phyloP scores from a whole-genome alignment of 805 yeast species.

The Lachancea dasiensis region DNA sequence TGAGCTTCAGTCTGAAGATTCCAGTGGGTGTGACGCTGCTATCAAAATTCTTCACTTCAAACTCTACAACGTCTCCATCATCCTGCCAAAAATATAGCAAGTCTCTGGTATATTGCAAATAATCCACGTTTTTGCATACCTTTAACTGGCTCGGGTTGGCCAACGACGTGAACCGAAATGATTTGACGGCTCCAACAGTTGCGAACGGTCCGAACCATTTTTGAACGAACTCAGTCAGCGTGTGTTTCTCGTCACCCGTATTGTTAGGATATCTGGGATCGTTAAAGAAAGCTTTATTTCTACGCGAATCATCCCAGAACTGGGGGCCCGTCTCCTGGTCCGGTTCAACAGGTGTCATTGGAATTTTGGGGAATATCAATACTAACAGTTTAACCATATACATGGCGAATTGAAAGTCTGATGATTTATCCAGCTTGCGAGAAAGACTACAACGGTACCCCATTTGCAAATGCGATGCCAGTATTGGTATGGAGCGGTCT shows the following conservation, averaged over 20 bases:
- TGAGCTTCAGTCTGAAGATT: background rate
- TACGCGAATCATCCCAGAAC: constrained; percentile 16
- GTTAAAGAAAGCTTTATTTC: constrained; percentile 15
- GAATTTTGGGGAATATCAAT: constrained; percentile 17
- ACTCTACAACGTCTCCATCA: background rate
- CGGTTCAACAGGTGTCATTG: constrained; percentile 6
- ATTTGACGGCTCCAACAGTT: constrained; percentile 3
- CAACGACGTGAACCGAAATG: background rate
- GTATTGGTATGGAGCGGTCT: constrained; percentile 11
- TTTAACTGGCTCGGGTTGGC: constrained; percentile 1
- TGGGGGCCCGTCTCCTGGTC: constrained; percentile 14
- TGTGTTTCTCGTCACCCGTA: constrained; percentile 13
- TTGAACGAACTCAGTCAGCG: constrained; percentile 13
- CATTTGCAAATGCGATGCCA: constrained; percentile 12
- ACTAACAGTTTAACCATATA: constrained; percentile 16
- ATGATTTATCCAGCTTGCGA: constrained; percentile 12
- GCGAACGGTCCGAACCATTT: constrained; percentile 9
- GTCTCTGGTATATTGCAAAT: background rate
- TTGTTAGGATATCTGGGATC: constrained; percentile 16
- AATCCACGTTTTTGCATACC: background rate
- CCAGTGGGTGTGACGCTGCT: background rate
- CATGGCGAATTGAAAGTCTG: constrained; percentile 20
- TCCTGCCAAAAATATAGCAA: background rate
- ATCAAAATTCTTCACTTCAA: constrained; percentile 2
- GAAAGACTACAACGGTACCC: constrained; percentile 14